Evolutionary conservation across 352 stramenopile species (phyloP).

Genomic region (Nothophytophthora sp.): DNA sequence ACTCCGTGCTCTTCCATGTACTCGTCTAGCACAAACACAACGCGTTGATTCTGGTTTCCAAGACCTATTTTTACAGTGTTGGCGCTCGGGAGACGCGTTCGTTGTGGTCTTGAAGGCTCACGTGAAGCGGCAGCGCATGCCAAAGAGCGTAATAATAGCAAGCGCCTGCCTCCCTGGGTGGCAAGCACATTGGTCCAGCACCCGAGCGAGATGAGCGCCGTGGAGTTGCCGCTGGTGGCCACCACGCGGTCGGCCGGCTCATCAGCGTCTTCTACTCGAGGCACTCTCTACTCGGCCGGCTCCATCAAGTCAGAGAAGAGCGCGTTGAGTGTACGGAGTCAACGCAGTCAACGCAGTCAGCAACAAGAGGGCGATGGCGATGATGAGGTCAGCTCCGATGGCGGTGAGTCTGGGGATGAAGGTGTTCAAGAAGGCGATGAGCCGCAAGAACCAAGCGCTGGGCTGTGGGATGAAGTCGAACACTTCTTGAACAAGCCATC

Average conservation of each 20-base stretch:
- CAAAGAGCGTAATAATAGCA: conserved; percentile 26
- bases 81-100: too few relatives aligned
- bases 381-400: conserved; percentile 5
- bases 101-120: too few relatives aligned
- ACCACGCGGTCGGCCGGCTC: conserved; percentile 41
- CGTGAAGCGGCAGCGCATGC: too few relatives aligned
- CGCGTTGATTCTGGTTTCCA: conserved; percentile 14
- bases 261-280: conserved; percentile 42
- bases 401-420: conserved; percentile 12
- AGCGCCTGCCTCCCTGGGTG: neutral
- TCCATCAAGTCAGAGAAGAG: conserved; percentile 42
- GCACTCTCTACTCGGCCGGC: conserved; percentile 43
- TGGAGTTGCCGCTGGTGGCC: conserved; percentile 55
- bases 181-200: conserved; percentile 1
- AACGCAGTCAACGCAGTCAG: conserved; percentile 23
- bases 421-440: conserved; percentile 27
- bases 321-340: conserved; percentile 25
- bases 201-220: conserved; percentile 33
- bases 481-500: conserved; percentile 74
- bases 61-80: conserved; percentile 27
- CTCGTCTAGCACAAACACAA: conserved; percentile 36
- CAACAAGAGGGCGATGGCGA: conserved; percentile 16
- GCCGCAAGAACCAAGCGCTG: conserved; percentile 42
- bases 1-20: conserved; percentile 78
- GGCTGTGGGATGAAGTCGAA: conserved; percentile 76